These are phyloP conservation scores for Pleurotus tuber-regium DNA, from an alignment of 768 basidiomycete genomes.

Conservation along the genomic window DNA sequence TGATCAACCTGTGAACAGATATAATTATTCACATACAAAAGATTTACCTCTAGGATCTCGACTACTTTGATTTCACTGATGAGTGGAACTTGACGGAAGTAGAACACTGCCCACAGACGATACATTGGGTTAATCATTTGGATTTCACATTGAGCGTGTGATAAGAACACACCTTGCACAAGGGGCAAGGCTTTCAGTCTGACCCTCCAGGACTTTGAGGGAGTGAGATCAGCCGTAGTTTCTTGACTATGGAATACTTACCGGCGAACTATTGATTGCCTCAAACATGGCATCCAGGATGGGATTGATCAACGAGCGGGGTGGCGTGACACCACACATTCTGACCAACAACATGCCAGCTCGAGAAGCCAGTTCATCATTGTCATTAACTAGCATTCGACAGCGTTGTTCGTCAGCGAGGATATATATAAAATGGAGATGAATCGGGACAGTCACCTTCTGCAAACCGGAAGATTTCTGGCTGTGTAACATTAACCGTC, in stretches of 20 bases:
- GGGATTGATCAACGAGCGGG: constrained; percentile 61
- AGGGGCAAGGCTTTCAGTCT: constrained; percentile 84
- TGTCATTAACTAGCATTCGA: constrained; percentile 77
- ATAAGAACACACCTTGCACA: constrained; percentile 66
- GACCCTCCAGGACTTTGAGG: constrained; percentile 76
- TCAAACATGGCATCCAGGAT: constrained; percentile 72
- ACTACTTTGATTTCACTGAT: constrained; percentile 74
- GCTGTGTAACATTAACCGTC: constrained; percentile 38
- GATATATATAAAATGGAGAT: background rate
- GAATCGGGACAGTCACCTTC: constrained; percentile 45
- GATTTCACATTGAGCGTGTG: background rate
- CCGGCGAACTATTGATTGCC: constrained; percentile 74
- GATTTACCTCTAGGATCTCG: constrained; percentile 72
- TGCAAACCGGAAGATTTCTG: constrained; percentile 73
- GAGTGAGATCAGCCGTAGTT: background rate
- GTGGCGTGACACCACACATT: constrained; percentile 85
- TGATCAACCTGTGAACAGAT: background rate
- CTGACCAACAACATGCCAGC: constrained; percentile 73
- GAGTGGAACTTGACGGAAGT: constrained; percentile 86
- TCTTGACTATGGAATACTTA: constrained; percentile 30
- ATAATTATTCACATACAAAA: background rate
- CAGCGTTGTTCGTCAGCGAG: too few species aligned
- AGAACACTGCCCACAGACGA: constrained; percentile 55
- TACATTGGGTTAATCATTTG: background rate
- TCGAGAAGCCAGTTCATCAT: constrained; percentile 63